phyloP scores from a whole-genome alignment of 1,284 basidiomycete species.

The Microbotryomycetes sp. region DNA sequence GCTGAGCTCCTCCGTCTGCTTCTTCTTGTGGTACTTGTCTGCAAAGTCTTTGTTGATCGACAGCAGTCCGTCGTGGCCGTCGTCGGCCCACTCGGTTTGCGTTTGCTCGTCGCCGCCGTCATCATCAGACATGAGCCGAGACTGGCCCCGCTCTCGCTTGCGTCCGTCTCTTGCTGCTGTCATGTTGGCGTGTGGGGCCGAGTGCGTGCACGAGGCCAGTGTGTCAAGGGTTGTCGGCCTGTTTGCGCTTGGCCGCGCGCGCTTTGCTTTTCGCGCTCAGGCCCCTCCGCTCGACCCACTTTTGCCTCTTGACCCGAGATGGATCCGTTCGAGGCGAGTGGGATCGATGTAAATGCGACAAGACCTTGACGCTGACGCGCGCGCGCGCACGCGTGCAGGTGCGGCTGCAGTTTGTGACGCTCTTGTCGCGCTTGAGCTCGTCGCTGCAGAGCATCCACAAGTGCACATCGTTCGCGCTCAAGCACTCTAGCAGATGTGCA shows the following conservation, averaged over 20 bases:
- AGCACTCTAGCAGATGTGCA: conserved; percentile 69
- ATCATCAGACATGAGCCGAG: neutral
- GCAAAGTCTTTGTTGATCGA: conserved; percentile 70
- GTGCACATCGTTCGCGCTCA: conserved; percentile 75
- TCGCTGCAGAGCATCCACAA: conserved; percentile 83
- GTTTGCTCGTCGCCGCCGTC: neutral
- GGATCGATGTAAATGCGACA: neutral
- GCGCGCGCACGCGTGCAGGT: conserved; percentile 21
- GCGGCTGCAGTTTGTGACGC: conserved; percentile 37
- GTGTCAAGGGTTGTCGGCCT: neutral
- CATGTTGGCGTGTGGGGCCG: too few species aligned
- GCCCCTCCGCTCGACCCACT: too few species aligned
- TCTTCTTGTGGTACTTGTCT: conserved; percentile 68
- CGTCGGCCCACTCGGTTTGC: too few species aligned
- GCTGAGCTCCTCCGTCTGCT: conserved; percentile 71
- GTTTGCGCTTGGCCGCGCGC: neutral
- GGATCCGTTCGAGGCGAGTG: conserved; percentile 36
- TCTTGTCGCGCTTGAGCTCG: conserved; percentile 38
- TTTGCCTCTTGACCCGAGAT: conserved; percentile 8
- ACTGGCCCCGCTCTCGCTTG: neutral
- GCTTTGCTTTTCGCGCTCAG: too few species aligned
- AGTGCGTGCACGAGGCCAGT: neutral
- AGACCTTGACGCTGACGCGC: neutral
- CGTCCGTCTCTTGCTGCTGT: neutral
- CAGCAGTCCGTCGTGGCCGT: conserved; percentile 10